These are phyloP conservation scores for Cryptococcus sp. DNA, from an alignment of 1,284 basidiomycete genomes.

Conservation along the genomic window DNA sequence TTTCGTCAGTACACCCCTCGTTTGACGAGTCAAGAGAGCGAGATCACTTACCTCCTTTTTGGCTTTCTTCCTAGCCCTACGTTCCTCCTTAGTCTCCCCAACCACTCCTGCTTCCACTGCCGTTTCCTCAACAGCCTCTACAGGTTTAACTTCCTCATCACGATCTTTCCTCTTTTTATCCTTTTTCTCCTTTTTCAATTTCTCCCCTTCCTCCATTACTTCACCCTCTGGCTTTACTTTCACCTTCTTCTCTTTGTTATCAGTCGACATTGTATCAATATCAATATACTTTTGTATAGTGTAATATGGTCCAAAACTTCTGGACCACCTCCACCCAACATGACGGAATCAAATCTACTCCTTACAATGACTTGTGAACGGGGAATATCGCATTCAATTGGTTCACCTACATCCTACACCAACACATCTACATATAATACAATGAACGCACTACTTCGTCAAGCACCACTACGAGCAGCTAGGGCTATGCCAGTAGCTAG, in stretches of 20 bases:
- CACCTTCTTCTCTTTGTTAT: background rate
- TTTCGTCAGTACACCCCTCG: too few species aligned
- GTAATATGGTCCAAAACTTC: background rate
- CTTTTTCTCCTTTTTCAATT: background rate
- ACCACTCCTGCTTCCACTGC: too few species aligned
- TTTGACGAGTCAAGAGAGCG: background rate
- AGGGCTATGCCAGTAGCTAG: constrained; percentile 6
- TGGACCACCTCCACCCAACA: constrained; percentile 5
- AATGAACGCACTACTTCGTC: constrained; percentile 33
- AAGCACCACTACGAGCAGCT: constrained; percentile 22
- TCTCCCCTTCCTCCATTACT: background rate
- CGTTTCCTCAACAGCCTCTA: background rate
- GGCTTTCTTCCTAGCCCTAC: background rate
- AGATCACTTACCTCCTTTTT: background rate
- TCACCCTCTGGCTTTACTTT: background rate
- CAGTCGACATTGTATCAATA: background rate
- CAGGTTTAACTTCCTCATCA: background rate
- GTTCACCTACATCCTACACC: too few species aligned
- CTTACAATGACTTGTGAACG: too few species aligned
- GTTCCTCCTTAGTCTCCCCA: background rate
- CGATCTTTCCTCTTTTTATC: background rate
- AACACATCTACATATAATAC: too few species aligned
- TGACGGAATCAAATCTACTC: too few species aligned
- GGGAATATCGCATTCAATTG: too few species aligned
- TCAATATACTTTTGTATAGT: background rate